These are phyloP conservation scores for Cutaneotrichosporon mucoides DNA, from an alignment of 1,284 basidiomycete genomes.

Conservation along the genomic window DNA sequence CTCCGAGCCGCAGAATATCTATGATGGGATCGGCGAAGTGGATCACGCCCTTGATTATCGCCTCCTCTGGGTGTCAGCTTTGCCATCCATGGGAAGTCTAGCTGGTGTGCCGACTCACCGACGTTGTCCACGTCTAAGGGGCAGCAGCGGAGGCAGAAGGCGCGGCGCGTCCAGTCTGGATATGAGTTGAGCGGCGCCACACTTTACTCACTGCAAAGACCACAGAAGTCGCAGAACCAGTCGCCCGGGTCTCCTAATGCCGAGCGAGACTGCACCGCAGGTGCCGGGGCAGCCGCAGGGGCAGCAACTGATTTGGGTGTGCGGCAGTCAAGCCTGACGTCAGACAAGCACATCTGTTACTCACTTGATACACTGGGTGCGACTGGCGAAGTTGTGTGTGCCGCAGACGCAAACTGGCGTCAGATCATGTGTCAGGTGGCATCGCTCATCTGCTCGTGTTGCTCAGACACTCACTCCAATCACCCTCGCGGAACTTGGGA, in stretches of 20 bases:
- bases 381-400: slow-evolving; percentile 3
- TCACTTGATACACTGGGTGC: slow-evolving; percentile 6
- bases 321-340: slow-evolving; percentile 2
- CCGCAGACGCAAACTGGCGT: slow-evolving; percentile 9
- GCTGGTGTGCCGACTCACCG: background rate
- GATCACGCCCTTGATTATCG: slow-evolving; percentile 11
- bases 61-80: slow-evolving; percentile 7
- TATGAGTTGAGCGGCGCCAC: background rate
- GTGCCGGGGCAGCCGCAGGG: background rate
- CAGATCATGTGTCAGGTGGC: background rate
- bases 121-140: slow-evolving; percentile 15
- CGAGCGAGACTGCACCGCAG: background rate
- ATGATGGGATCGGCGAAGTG: slow-evolving; percentile 14
- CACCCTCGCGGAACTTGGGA: background rate
- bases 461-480: slow-evolving; percentile 5
- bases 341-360: background rate
- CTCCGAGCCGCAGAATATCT: slow-evolving; percentile 1
- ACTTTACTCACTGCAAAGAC: slow-evolving; percentile 13
- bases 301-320: background rate
- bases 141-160: slow-evolving; percentile 16
- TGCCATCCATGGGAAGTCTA: no score
- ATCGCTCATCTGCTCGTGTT: no score
- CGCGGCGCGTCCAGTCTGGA: slow-evolving; percentile 17
- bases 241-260: slow-evolving; percentile 15
- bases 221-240: slow-evolving; percentile 18